A percentile compares a stretch with the other conserved stretches of the same genome.
These are phyloP conservation scores for Xylaria digitata DNA, from an alignment of 2,329 filamentous ascomycete species.

Conservation along the genomic window DNA sequence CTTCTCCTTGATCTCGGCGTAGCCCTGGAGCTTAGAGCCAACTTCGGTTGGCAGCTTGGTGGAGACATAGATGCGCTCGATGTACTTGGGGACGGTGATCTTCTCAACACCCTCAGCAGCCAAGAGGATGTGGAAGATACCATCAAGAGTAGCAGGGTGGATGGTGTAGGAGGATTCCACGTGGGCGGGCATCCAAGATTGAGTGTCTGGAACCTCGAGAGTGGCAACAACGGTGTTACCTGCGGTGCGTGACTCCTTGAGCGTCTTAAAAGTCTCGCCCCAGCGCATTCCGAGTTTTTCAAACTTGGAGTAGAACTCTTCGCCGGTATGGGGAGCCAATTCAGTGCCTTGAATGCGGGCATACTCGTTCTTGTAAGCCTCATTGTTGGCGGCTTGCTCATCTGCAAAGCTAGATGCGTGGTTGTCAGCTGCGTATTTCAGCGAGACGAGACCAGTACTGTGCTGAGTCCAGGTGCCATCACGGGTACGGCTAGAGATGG, in stretches of 20 bases:
- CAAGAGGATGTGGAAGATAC: slow-evolving; percentile 47
- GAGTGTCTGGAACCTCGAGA: slow-evolving; percentile 45
- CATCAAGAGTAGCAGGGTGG: slow-evolving; percentile 45
- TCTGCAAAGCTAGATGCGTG: slow-evolving; percentile 41
- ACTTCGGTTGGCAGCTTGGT: slow-evolving; percentile 43
- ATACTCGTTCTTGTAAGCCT: slow-evolving; percentile 44
- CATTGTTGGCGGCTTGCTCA: slow-evolving; percentile 42
- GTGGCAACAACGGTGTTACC: slow-evolving; percentile 42
- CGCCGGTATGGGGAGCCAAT: slow-evolving; percentile 39
- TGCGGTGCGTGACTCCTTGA: slow-evolving; percentile 39
- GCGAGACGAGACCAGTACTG: slow-evolving; percentile 46
- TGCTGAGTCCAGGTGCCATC: slow-evolving; percentile 47
- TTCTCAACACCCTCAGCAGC: slow-evolving; percentile 45
- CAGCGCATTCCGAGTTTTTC: slow-evolving; percentile 47
- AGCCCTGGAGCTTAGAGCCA: slow-evolving; percentile 43
- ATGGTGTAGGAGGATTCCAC: slow-evolving; percentile 45
- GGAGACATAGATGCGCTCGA: slow-evolving; percentile 46
- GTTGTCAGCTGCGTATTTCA: slow-evolving; percentile 45
- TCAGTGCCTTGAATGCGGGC: slow-evolving; percentile 38
- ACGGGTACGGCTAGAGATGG: slow-evolving; percentile 43
- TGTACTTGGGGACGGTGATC: slow-evolving; percentile 46
- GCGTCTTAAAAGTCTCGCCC: slow-evolving; percentile 44
- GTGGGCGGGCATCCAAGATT: slow-evolving; percentile 43
- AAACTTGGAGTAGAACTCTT: slow-evolving; percentile 47
- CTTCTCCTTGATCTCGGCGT: slow-evolving; percentile 46